phyloP scores from a whole-genome alignment of 1,284 basidiomycete species.

The Cryptococcus hybrid region DNA sequence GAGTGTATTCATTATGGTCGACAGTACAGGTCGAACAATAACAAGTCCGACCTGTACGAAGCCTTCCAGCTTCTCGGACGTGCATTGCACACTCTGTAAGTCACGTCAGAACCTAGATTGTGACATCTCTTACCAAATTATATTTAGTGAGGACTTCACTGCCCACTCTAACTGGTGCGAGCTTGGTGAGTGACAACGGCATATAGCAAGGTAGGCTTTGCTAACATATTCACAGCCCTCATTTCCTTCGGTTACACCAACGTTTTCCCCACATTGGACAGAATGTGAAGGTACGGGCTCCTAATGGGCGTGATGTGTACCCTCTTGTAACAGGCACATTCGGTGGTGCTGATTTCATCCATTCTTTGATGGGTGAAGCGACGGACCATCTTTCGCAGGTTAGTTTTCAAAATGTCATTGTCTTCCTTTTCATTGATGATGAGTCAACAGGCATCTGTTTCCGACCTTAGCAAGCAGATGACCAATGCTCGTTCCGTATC shows the following conservation, averaged over 20 bases:
- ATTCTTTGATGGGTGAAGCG: conserved; percentile 59
- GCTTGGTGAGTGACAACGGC: conserved; percentile 45
- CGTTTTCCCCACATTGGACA: conserved; percentile 74
- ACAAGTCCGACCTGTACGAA: conserved; percentile 77
- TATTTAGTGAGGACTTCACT: conserved; percentile 55
- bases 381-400: conserved; percentile 49
- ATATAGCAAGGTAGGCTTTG: too few relatives aligned
- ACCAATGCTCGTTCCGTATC: conserved; percentile 57
- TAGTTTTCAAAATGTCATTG: too few relatives aligned
- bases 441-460: conserved; percentile 71
- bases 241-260: conserved; percentile 69
- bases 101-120: conserved; percentile 55
- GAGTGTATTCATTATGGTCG: conserved; percentile 62
- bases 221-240: conserved; percentile 53
- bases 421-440: not conserved
- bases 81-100: conserved; percentile 70
- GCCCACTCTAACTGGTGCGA: conserved; percentile 91
- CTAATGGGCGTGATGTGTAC: conserved; percentile 70
- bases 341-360: conserved; percentile 80
- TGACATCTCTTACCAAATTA: too few relatives aligned
- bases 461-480: conserved; percentile 79
- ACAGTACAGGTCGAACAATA: conserved; percentile 57
- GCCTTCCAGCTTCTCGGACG: conserved; percentile 74
- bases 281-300: conserved; percentile 66
- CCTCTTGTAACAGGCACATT: conserved; percentile 88